These are phyloP conservation scores for Ceratopteris richardii DNA, from an alignment of 75 land plant species.

Conservation along the genomic window DNA sequence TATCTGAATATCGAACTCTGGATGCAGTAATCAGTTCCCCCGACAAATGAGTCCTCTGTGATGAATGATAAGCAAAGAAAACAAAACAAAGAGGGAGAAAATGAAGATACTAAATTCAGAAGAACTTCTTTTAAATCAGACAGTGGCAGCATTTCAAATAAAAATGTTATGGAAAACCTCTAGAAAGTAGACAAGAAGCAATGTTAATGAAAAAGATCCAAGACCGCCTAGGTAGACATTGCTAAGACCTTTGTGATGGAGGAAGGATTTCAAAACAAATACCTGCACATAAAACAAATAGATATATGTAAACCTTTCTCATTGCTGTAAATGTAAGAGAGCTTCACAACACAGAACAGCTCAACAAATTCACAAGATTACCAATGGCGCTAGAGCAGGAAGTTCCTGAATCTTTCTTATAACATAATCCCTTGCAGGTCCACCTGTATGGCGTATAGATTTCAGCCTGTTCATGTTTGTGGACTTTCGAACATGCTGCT, in stretches of 20 bases:
- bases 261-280: conserved; percentile 32
- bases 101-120: neutral
- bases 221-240: conserved; percentile 40
- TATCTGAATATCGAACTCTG: too few relatives aligned
- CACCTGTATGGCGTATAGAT: conserved; percentile 31
- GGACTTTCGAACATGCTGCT: neutral
- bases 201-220: conserved; percentile 34
- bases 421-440: conserved; percentile 35
- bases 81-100: neutral
- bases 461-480: too few relatives aligned
- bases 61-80: neutral
- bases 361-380: conserved; percentile 1
- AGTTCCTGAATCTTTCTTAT: conserved; percentile 25
- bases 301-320: neutral
- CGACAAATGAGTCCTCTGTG: neutral
- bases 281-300: conserved; percentile 20
- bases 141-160: too few relatives aligned
- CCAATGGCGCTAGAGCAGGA: conserved; percentile 44
- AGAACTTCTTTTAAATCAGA: too few relatives aligned
- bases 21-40: too few relatives aligned
- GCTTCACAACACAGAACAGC: neutral
- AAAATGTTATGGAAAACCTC: conserved; percentile 27
- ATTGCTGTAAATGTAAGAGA: neutral
- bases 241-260: conserved; percentile 29
- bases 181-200: conserved; percentile 34